Conservation (phyloP, 345 rosid genomes). For the Garcia nutans region DNA sequence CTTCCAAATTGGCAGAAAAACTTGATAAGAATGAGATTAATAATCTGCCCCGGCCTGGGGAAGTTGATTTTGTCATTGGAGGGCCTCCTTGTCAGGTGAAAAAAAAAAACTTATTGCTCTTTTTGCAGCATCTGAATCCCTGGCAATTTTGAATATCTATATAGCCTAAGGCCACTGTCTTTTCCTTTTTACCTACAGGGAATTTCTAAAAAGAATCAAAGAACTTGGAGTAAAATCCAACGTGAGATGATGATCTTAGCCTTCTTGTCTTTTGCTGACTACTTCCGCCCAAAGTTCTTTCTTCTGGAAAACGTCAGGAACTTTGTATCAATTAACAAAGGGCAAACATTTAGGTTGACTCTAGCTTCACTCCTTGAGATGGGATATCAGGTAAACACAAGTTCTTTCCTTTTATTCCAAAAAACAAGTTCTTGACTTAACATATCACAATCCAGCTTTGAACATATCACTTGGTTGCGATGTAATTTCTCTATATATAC, state of each 20-base stretch:
- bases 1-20: constrained; percentile 42
- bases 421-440: too few relatives aligned
- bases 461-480: too few relatives aligned
- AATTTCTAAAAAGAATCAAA: constrained; percentile 77
- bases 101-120: not conserved
- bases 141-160: not conserved
- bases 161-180: not conserved
- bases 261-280: constrained; percentile 70
- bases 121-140: not conserved
- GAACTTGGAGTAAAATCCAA: constrained; percentile 82
- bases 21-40: constrained; percentile 43
- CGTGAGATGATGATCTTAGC: constrained; percentile 63
- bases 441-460: too few relatives aligned
- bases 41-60: constrained; percentile 51
- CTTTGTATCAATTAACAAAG: constrained; percentile 78
- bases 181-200: constrained; percentile 44
- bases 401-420: too few relatives aligned
- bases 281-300: constrained; percentile 82
- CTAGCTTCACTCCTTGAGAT: constrained; percentile 64
- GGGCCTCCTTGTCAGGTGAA: constrained; percentile 96
- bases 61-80: constrained; percentile 88
- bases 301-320: constrained; percentile 86
- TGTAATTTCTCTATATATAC: not conserved
- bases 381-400: constrained; percentile 48
- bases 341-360: constrained; percentile 78